Evolutionary conservation across 495 filamentous ascomycete species (phyloP), one percentile per base, ranked within the genome.

Genomic region (Talaromyces trachyspermus): DNA sequence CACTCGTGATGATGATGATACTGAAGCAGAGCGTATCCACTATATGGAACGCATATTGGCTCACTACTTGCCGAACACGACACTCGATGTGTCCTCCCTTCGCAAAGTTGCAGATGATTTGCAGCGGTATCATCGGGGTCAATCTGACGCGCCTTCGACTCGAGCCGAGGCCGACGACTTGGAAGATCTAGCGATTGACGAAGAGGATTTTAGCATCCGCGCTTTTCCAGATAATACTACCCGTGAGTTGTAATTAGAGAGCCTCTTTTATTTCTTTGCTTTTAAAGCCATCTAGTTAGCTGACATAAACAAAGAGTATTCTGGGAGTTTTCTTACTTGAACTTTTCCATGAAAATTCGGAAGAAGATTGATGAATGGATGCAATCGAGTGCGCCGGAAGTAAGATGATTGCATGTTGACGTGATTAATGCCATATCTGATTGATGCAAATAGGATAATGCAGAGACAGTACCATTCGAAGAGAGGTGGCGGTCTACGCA

Each of bases 241-340:
- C 24, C 68, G 69, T 72, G 56, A 43, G 68, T 64, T 10, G 11
- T 14, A 6, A 24, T 19, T 30, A 4, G 41, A 7, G n/a, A n/a
- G n/a, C n/a, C 4, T 32, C 27, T 8, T 14, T 2, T 25, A 11
- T 19, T 36, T 24, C 32, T 40, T 55, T 29, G 46, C 39, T 7
- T 25, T 44, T n/a, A 30, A 18, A 15, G 14, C 2, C 27, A 26
- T 9, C 24, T 12, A 38, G 8, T 53, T 24, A 1, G 22, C 35
- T 48, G 19, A 39, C 12, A 1, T 11, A 18, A 30, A 35, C 35
- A 14, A 46, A 76, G 72, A 76, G 49, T 76, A 76, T 46, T 76
- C 72, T 3, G 72, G 72, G 72, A 76, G 49, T 76, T 73, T 47
- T 76, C 72, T 0, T 72, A 74, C 43, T 51, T 74, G 29, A 74